Base-by-base conservation (phyloP, 129 eudicot genomes). In the Lonicera japonica region DNA sequence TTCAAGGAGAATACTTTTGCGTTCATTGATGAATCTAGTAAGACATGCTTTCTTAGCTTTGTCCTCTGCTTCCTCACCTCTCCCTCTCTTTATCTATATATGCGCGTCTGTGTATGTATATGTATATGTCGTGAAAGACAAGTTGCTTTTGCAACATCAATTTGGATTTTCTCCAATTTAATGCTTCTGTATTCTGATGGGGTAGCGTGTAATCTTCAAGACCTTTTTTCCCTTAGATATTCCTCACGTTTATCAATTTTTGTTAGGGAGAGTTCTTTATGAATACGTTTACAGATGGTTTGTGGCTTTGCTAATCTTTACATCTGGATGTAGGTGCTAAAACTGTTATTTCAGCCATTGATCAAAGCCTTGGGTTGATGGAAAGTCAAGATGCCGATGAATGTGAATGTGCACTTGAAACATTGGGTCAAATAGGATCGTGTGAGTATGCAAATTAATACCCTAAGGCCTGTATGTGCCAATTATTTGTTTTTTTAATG, bases 331-430 rank as follows among this genome's bases (percentile, higher is more conserved):
- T 56, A 90, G 97, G 87, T 86, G 56, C 70, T 52, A 64, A 61
- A 76, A 71, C 78, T 56, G 72, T 88, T 65, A 75, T 85, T 66
- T 78, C 96, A 25, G 86, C 96, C 50, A 85, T 88, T 63, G 87
- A 82, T 58, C 74, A 61, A 61, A 85, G 82, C 73, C 79, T 88
- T 56, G 73, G 71, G 59, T 69, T 69, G 63, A 61, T 75, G 22
- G 96, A 84, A 67, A 76, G 69, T 71, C 80, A 69, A 67, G 95
- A 92, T 71, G 85, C 81, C 48, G 95, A 88, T 80, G 99, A 92
- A 76, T 78, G 65, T 65, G 99, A 92, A 82, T 87, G 86, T 72
- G 99, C 91, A 41, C 84, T 92, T 61, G 96, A 88, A 79, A 95
- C 99, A 57, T 36, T 92, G 68, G 99, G 99, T 72, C 90, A 92